Evolutionary conservation across 2,329 filamentous ascomycete species (phyloP).

Genomic region (Aspergillus fructus): DNA sequence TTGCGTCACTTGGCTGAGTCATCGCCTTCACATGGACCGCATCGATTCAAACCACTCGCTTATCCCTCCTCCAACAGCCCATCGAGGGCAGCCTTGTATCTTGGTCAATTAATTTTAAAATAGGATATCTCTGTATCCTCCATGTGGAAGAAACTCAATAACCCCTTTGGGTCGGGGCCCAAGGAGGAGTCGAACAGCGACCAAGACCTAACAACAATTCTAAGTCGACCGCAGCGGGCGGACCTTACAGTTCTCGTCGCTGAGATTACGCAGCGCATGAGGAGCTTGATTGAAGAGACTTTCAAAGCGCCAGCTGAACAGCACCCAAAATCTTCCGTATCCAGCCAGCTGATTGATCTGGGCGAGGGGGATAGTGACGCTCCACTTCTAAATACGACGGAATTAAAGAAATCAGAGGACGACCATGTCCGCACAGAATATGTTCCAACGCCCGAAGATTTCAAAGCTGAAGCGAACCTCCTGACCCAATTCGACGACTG

Average conservation of each 20-base stretch:
- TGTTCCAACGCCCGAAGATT: slow-evolving; percentile 19
- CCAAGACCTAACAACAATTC: slow-evolving; percentile 43
- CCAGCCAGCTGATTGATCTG: slow-evolving; percentile 7
- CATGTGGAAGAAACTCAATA: slow-evolving; percentile 36
- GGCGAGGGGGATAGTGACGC: slow-evolving; percentile 7
- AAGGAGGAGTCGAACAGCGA: slow-evolving; percentile 24
- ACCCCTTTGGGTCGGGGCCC: slow-evolving; percentile 28
- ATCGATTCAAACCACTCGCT: neutral
- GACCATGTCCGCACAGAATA: slow-evolving; percentile 8
- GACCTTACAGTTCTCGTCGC: slow-evolving; percentile 44
- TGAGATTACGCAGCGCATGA: slow-evolving; percentile 42
- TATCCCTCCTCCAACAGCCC: neutral
- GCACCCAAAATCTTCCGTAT: neutral
- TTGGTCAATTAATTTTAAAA: neutral
- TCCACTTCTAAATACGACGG: slow-evolving; percentile 2
- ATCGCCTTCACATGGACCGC: slow-evolving; percentile 8
- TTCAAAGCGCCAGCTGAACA: slow-evolving; percentile 31
- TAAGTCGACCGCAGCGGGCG: slow-evolving; percentile 42
- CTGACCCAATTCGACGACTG: slow-evolving; percentile 76
- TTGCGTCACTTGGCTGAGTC: slow-evolving; percentile 21
- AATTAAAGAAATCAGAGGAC: neutral
- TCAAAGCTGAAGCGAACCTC: slow-evolving; percentile 63
- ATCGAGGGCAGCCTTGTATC: neutral
- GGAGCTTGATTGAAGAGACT: slow-evolving; percentile 36
- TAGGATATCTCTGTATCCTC: slow-evolving; percentile 8